Evolutionary conservation across 768 basidiomycete genomes (phyloP), one percentile per base, ranked within the genome.

Genomic region (Mycena alexandri): DNA sequence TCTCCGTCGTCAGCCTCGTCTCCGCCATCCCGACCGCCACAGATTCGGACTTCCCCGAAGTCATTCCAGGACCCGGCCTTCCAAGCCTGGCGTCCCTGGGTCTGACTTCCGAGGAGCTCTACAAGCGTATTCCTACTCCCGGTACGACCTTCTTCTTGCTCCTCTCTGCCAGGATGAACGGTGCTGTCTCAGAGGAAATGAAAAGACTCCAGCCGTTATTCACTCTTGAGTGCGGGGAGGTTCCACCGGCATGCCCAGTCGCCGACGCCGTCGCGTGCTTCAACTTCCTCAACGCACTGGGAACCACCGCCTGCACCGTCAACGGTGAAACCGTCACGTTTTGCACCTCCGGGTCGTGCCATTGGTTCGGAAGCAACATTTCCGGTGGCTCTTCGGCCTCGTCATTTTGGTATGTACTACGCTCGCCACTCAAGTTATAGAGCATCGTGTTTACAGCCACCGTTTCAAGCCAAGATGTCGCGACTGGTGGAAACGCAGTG

Each of bases 281-380:
- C 38, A 56, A 56, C 41, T 56, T 56, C 42, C 55, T 56, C 38
- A 43, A 22, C 11, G 55, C 55, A 5, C 29, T 56, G 22, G 38
- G 55, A 5, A 41, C 36, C 21, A 21, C 10, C 7, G 55, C 41
- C 5, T 56, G 55, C 41, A 56, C 55, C 25, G 55, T 56, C 14
- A 41, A 41, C 38, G 55, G 55, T 13, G 55, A 44, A 24, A 42
- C 22, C 10, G 42, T 41, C 42, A 56, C 14, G 13, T 56, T 56
- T 33, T 56, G 55, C 33, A 43, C 38, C 13, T 16, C 55, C 12
- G 55, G 55, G 5, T n/a, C 38, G 11, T 56, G 55, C 55, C 5
- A 42, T 12, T 56, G 55, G 55, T 42, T 42, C 25, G 55, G 55
- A 25, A 44, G 55, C 41, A 56, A 56, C 17, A 24, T 56, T 13